phyloP scores from a whole-genome alignment of 2,329 filamentous ascomycete genomes.

The Albophoma yamanashiensis region DNA sequence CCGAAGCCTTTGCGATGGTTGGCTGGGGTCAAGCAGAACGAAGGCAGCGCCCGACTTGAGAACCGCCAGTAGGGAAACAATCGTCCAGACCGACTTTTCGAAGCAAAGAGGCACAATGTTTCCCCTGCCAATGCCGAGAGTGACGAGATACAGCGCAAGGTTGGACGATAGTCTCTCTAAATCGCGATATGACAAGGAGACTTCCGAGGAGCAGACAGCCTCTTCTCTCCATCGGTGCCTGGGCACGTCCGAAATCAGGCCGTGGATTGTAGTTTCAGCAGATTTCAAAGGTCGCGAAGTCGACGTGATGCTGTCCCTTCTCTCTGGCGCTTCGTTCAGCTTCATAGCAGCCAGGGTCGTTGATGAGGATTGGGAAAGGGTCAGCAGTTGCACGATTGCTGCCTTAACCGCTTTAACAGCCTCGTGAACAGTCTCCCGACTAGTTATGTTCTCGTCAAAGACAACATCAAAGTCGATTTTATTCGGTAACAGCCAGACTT shows the following conservation, averaged over 20 bases:
- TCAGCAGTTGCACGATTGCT: neutral
- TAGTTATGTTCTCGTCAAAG: neutral
- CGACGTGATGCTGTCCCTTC: neutral
- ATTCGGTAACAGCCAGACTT: neutral
- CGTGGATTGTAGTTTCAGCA: neutral
- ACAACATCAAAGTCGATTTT: neutral
- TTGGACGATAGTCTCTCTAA: neutral
- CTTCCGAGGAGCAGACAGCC: neutral
- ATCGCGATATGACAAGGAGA: neutral
- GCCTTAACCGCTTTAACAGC: neutral
- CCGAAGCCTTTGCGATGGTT: neutral
- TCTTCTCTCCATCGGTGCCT: neutral
- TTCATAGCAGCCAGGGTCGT: neutral
- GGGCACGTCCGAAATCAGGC: neutral
- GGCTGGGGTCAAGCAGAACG: constrained; percentile 9
- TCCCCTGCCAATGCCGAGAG: neutral
- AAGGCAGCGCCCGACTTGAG: constrained; percentile 5
- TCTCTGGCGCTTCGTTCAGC: neutral
- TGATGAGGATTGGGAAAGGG: neutral
- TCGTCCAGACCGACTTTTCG: constrained; percentile 3
- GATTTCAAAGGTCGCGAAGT: neutral
- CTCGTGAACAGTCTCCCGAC: neutral
- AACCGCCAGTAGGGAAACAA: constrained; percentile 2
- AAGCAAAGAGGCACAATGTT: constrained; percentile 1
- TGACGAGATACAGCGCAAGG: neutral